Percentiles rank a stretch among this genome's conserved stretches.
Conservation (phyloP, 305 asterid genomes). For the Ajuga reptans region DNA sequence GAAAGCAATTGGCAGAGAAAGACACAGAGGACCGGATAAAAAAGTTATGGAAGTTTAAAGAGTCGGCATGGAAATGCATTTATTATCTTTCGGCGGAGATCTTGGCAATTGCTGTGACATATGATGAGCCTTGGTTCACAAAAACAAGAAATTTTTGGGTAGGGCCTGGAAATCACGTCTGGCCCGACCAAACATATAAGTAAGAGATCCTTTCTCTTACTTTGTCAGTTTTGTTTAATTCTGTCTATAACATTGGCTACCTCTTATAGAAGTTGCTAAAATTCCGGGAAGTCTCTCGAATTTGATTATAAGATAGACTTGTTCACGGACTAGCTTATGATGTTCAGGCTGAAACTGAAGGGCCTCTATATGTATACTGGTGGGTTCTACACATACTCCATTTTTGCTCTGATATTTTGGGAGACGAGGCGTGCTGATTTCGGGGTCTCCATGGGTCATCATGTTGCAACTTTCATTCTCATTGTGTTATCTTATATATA, state of each 20-base stretch:
- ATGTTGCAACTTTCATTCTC: conserved; percentile 79
- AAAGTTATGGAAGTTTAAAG: conserved; percentile 81
- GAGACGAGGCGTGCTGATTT: conserved; percentile 98
- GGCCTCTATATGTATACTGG: conserved; percentile 76
- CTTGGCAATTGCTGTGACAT: conserved; percentile 75
- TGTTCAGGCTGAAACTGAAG: conserved; percentile 76
- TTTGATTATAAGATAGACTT: background rate
- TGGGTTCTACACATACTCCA: conserved; percentile 90
- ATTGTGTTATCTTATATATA: conserved; percentile 63
- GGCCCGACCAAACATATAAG: conserved; percentile 95
- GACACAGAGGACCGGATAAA: conserved; percentile 53
- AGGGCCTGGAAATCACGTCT: conserved; percentile 83
- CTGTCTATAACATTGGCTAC: background rate
- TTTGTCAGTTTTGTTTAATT: background rate
- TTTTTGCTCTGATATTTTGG: conserved; percentile 91
- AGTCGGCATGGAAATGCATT: conserved; percentile 93
- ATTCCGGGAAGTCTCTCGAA: background rate
- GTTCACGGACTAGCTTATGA: conserved; percentile 24
- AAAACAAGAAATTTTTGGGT: conserved; percentile 77
- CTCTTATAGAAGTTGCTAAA: background rate
- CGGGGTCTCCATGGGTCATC: conserved; percentile 97
- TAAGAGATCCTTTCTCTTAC: conserved; percentile 29
- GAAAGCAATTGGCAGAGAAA: conserved; percentile 32
- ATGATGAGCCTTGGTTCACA: conserved; percentile 85
- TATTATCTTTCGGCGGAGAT: conserved; percentile 88